Percentiles rank a stretch among this genome's conserved stretches.
Evolutionary conservation across 176 grass and related monocot genomes (phyloP).

Genomic region (Avena insularis): DNA sequence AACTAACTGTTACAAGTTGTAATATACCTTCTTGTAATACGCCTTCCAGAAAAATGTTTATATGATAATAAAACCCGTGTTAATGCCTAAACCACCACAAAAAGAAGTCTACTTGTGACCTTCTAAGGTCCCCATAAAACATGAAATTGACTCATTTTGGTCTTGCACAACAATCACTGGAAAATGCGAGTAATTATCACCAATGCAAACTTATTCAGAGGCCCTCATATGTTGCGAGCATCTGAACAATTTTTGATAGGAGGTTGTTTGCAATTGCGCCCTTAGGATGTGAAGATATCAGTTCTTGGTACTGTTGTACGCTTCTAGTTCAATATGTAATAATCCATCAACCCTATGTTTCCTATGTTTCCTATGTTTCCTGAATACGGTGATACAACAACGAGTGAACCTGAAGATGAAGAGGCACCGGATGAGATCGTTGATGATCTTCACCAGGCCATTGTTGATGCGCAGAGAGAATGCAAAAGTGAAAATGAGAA

Average conservation of each 20-base stretch:
- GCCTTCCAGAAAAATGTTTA: too few relatives aligned
- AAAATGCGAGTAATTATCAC: neutral
- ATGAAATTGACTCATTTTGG: neutral
- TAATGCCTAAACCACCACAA: neutral
- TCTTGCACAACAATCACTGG: neutral
- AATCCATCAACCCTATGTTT: conserved; percentile 63
- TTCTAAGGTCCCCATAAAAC: neutral
- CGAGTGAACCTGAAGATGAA: too few relatives aligned
- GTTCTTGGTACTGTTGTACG: conserved; percentile 71
- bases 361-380: too few relatives aligned
- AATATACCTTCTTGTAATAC: too few relatives aligned
- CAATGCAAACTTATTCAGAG: conserved; percentile 37
- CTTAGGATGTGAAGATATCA: conserved; percentile 52
- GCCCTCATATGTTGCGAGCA: conserved; percentile 66
- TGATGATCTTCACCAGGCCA: too few relatives aligned
- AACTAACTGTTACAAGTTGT: neutral
- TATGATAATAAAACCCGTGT: neutral
- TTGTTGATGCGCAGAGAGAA: too few relatives aligned
- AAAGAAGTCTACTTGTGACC: neutral
- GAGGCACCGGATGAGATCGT: too few relatives aligned
- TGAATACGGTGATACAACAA: too few relatives aligned
- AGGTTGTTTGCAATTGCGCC: conserved; percentile 54
- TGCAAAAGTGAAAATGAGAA: too few relatives aligned
- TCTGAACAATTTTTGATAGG: conserved; percentile 65
- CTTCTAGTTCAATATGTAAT: conserved; percentile 92